phyloP scores from a whole-genome alignment of 1,284 basidiomycete species.

The Boletus semigastroideus region DNA sequence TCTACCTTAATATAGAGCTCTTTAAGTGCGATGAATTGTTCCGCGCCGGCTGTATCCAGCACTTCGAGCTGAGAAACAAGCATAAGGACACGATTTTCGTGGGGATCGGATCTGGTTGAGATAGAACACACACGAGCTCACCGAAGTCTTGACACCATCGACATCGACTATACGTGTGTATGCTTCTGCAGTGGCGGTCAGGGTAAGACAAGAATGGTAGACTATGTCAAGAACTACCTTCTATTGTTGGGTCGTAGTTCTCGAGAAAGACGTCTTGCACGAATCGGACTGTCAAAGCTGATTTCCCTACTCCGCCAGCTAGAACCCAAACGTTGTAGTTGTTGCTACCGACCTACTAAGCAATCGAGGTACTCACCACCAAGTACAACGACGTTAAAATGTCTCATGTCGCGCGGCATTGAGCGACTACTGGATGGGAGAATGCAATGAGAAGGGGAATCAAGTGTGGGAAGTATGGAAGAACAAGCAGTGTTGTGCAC shows the following conservation, averaged over 20 bases:
- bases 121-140: constrained; percentile 37
- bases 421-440: constrained; percentile 6
- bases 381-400: constrained; percentile 74
- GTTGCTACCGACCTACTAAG: constrained; percentile 5
- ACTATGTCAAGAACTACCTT: constrained; percentile 48
- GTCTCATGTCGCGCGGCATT: constrained; percentile 45
- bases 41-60: constrained; percentile 88
- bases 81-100: constrained; percentile 13
- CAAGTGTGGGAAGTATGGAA: constrained; percentile 26
- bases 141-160: constrained; percentile 58
- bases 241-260: constrained; percentile 80
- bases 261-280: constrained; percentile 74
- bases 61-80: constrained; percentile 65
- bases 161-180: constrained; percentile 62
- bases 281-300: constrained; percentile 74
- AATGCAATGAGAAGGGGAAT: constrained; percentile 11
- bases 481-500: constrained; percentile 19
- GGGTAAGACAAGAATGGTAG: constrained; percentile 1
- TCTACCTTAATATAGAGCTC: constrained; percentile 76
- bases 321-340: constrained; percentile 10
- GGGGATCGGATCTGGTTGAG: constrained; percentile 10
- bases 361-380: constrained; percentile 53
- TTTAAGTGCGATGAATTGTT: constrained; percentile 78
- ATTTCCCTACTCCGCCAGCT: constrained; percentile 86
- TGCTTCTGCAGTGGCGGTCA: constrained; percentile 14